A percentile compares a stretch with the other conserved stretches of the same genome.
phyloP scores from a whole-genome alignment of 176 grass and related monocot species.

The Triticum urartu region DNA sequence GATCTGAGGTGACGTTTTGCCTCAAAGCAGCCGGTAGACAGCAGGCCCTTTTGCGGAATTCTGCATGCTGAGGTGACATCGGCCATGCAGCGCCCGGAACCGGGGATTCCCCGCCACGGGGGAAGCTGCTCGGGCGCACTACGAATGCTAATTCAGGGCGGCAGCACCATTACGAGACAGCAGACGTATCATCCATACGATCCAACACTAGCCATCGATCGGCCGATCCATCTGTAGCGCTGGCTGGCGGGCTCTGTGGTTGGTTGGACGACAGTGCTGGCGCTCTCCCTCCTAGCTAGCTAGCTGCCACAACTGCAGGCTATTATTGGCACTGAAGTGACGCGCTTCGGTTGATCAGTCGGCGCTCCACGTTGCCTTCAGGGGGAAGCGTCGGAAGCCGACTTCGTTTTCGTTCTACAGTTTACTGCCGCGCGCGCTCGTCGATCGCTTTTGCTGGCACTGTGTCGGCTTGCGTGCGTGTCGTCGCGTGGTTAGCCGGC shows the following conservation, averaged over 20 bases:
- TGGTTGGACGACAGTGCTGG: not conserved
- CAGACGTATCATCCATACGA: constrained; percentile 12
- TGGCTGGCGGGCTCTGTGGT: not conserved
- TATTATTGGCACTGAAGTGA: constrained; percentile 21
- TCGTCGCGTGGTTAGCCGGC: not conserved
- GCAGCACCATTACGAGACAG: not conserved
- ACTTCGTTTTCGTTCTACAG: not conserved
- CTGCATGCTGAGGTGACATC: constrained; percentile 44
- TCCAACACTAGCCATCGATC: not conserved
- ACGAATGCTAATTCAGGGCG: not conserved
- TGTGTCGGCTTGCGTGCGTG: not conserved
- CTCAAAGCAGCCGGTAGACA: constrained; percentile 26
- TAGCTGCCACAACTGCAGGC: not conserved
- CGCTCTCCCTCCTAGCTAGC: not conserved
- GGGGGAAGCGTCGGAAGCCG: not conserved
- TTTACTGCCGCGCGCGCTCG: not conserved
- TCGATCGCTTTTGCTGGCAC: not conserved
- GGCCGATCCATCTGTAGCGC: not conserved
- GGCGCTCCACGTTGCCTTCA: constrained; percentile 24
- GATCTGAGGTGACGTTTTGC: not conserved
- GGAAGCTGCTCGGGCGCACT: not conserved
- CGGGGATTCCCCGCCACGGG: constrained; percentile 19
- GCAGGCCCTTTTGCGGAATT: not conserved
- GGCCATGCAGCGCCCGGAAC: constrained; percentile 43
- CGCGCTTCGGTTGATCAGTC: constrained; percentile 8